A percentile compares a stretch with the other conserved stretches of the same genome.
These are phyloP conservation scores for Aspergillus egyptiacus DNA, from an alignment of 495 filamentous ascomycete species.

Conservation along the genomic window DNA sequence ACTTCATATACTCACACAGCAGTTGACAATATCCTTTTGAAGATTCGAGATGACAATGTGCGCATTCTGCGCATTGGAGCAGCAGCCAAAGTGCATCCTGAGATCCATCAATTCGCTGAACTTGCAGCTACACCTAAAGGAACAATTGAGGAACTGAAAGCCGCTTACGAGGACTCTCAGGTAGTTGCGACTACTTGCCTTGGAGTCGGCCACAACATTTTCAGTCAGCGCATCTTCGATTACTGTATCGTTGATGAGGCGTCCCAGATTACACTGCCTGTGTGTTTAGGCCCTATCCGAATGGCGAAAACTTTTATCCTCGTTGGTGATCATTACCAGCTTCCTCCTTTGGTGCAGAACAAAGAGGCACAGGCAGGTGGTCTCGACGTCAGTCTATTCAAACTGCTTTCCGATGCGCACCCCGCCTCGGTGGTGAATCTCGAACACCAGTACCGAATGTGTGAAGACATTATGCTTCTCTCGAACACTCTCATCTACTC, in stretches of 20 bases:
- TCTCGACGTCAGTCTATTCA: conserved; percentile 89
- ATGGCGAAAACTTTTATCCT: conserved; percentile 92
- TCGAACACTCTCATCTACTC: conserved; percentile 91
- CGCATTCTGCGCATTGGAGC: conserved; percentile 79
- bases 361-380: conserved; percentile 79
- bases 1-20: conserved; percentile 96
- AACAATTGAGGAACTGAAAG: conserved; percentile 75
- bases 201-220: conserved; percentile 80
- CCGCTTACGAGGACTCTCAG: conserved; percentile 72
- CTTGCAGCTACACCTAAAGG: conserved; percentile 63
- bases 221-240: conserved; percentile 85
- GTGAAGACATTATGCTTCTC: conserved; percentile 88
- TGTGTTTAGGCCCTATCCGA: conserved; percentile 87
- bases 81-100: conserved; percentile 74
- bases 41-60: conserved; percentile 73
- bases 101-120: conserved; percentile 76
- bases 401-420: conserved; percentile 80
- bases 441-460: conserved; percentile 97
- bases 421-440: conserved; percentile 82
- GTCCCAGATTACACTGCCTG: conserved; percentile 92
- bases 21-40: conserved; percentile 94
- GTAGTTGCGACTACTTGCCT: conserved; percentile 94
- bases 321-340: conserved; percentile 92
- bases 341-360: conserved; percentile 91
- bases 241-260: conserved; percentile 98